Conservation (phyloP, 2,329 filamentous ascomycete genomes). For the Botrytis medusae region DNA sequence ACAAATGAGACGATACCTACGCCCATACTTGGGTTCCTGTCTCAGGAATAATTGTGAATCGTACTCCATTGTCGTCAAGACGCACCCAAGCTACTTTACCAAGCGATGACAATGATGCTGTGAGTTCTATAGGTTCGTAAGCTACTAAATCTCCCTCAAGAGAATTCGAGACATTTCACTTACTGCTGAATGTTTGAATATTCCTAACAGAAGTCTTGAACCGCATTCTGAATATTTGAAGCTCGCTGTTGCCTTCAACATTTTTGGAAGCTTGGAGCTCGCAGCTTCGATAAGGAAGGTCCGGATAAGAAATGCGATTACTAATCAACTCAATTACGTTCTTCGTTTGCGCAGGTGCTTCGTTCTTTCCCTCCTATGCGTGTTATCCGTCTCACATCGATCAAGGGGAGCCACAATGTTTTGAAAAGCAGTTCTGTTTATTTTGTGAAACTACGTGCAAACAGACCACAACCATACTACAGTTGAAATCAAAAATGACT, state of each 20-base stretch:
- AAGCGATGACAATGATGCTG: slow-evolving; percentile 61
- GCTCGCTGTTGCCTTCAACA: neutral
- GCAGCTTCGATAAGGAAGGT: slow-evolving; percentile 7
- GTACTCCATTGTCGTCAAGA: slow-evolving; percentile 80
- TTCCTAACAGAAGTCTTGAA: slow-evolving; percentile 67
- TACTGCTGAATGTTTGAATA: slow-evolving; percentile 65
- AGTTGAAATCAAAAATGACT: neutral
- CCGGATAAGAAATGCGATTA: neutral
- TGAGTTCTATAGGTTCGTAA: slow-evolving; percentile 52
- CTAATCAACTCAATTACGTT: neutral
- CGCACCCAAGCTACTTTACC: slow-evolving; percentile 50
- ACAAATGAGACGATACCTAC: slow-evolving; percentile 50
- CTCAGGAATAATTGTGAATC: slow-evolving; percentile 94
- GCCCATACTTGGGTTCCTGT: slow-evolving; percentile 96
- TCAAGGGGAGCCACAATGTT: neutral
- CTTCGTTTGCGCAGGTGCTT: neutral
- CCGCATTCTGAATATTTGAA: slow-evolving; percentile 50
- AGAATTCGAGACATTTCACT: slow-evolving; percentile 28
- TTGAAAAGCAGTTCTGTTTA: neutral
- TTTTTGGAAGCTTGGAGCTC: neutral
- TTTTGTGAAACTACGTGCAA: neutral
- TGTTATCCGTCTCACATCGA: neutral
- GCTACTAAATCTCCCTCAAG: neutral
- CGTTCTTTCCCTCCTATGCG: neutral
- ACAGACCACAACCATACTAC: neutral